Conservation (phyloP, 108 stramenopile species). For the Cyclostephanos invisitatus region DNA sequence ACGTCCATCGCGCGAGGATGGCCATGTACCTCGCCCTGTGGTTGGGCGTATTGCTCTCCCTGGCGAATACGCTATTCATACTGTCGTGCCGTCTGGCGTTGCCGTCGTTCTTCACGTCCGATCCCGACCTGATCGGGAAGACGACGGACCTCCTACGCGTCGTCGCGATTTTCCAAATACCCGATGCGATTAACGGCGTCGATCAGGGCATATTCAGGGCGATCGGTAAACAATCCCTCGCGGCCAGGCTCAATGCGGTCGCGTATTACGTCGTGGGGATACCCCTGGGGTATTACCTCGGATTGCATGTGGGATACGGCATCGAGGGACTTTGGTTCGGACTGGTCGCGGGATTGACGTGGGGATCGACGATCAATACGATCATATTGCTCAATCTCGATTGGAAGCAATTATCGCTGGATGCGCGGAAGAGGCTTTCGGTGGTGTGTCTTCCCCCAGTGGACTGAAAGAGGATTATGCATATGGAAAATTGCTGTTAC, state of each 20-base stretch:
- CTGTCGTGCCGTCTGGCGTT: constrained; percentile 24
- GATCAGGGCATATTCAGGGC: constrained; percentile 39
- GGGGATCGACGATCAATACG: constrained; percentile 7
- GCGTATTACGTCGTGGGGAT: constrained; percentile 49
- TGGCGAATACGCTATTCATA: constrained; percentile 22
- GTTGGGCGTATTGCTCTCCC: constrained; percentile 11
- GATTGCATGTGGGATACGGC: constrained; percentile 7
- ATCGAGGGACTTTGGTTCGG: constrained; percentile 42
- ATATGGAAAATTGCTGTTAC: too few species aligned
- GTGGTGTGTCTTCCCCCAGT: neutral
- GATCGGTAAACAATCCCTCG: constrained; percentile 34
- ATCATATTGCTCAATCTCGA: constrained; percentile 22
- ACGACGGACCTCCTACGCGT: constrained; percentile 26
- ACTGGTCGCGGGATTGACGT: constrained; percentile 25
- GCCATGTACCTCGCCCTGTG: constrained; percentile 27
- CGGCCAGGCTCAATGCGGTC: constrained; percentile 41
- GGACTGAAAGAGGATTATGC: too few species aligned
- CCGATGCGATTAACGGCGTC: constrained; percentile 37
- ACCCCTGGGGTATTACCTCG: constrained; percentile 40
- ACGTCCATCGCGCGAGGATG: constrained; percentile 30
- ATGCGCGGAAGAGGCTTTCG: constrained; percentile 19
- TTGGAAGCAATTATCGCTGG: constrained; percentile 23
- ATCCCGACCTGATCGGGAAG: constrained; percentile 25
- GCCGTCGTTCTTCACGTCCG: constrained; percentile 41
- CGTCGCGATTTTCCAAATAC: constrained; percentile 42